These are phyloP conservation scores for Trametes maxima DNA, from an alignment of 768 basidiomycete species.

Conservation along the genomic window DNA sequence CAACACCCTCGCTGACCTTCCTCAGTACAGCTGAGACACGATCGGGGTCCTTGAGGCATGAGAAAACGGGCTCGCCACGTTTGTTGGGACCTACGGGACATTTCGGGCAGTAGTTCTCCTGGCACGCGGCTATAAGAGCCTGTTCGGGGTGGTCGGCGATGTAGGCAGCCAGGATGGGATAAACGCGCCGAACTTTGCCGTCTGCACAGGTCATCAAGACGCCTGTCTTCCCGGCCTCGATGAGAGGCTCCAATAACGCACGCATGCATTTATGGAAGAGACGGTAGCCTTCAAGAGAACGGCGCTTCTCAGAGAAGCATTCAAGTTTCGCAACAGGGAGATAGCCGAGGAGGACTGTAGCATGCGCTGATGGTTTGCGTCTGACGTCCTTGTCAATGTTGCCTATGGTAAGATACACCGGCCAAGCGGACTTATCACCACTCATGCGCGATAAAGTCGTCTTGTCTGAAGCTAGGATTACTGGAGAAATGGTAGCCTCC, in stretches of 20 bases:
- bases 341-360: constrained; percentile 32
- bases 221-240: constrained; percentile 25
- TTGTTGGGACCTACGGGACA: constrained; percentile 18
- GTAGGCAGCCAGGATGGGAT: too few relatives aligned
- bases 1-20: neutral
- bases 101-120: constrained; percentile 28
- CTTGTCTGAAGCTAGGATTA: constrained; percentile 37
- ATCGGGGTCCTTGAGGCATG: constrained; percentile 3
- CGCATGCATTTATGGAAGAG: constrained; percentile 32
- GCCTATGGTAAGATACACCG: constrained; percentile 37
- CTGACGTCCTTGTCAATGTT: constrained; percentile 32
- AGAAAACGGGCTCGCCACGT: constrained; percentile 16
- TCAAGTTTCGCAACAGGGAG: constrained; percentile 36
- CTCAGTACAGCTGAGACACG: neutral
- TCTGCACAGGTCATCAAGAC: constrained; percentile 29
- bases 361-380: constrained; percentile 21
- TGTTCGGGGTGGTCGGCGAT: too few relatives aligned
- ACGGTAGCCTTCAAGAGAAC: constrained; percentile 21
- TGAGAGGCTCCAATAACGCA: constrained; percentile 24
- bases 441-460: constrained; percentile 30
- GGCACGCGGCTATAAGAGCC: constrained; percentile 21
- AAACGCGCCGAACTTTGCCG: constrained; percentile 24
- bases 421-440: constrained; percentile 36
- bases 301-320: constrained; percentile 24
- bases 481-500: constrained; percentile 31